Percentiles rank a stretch among this genome's conserved stretches.
These are phyloP conservation scores for Talaromyces sp. DNA, from an alignment of 2,329 filamentous ascomycete species.

Conservation along the genomic window DNA sequence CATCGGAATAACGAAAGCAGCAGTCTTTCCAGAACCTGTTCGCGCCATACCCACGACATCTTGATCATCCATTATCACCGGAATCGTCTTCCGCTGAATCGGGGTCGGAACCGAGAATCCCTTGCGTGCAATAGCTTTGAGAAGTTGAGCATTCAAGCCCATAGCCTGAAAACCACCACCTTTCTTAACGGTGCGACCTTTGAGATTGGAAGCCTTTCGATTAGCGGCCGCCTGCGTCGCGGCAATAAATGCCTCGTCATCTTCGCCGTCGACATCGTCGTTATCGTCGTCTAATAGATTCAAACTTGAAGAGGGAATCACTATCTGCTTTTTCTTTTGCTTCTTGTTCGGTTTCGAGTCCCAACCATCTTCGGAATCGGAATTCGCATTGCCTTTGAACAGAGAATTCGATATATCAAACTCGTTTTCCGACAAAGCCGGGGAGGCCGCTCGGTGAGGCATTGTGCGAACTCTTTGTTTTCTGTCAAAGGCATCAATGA, in stretches of 20 bases:
- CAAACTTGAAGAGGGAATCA: conserved; percentile 30
- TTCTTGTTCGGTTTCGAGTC: conserved; percentile 50
- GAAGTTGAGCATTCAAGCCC: conserved; percentile 75
- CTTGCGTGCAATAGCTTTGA: conserved; percentile 89
- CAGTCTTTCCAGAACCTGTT: conserved; percentile 98
- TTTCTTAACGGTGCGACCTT: conserved; percentile 85
- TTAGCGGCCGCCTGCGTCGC: conserved; percentile 82
- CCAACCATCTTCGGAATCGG: conserved; percentile 44
- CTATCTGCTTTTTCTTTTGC: conserved; percentile 36
- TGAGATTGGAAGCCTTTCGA: conserved; percentile 75
- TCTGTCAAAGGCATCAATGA: not conserved
- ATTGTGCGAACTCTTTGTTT: conserved; percentile 45
- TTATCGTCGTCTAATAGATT: conserved; percentile 58
- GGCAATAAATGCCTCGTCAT: conserved; percentile 87
- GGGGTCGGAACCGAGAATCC: conserved; percentile 95
- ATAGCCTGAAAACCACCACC: conserved; percentile 95
- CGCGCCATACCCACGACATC: conserved; percentile 99
- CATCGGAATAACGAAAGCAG: conserved; percentile 97
- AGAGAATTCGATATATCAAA: conserved; percentile 82
- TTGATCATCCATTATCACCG: conserved; percentile 79
- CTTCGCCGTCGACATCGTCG: conserved; percentile 40
- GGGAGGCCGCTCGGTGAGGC: conserved; percentile 71
- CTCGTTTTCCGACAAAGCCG: conserved; percentile 81
- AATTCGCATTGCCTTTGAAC: conserved; percentile 53
- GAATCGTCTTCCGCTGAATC: conserved; percentile 95